Evolutionary conservation across 2,329 filamentous ascomycete genomes (phyloP).

Genomic region (Fusarium verrucosum): DNA sequence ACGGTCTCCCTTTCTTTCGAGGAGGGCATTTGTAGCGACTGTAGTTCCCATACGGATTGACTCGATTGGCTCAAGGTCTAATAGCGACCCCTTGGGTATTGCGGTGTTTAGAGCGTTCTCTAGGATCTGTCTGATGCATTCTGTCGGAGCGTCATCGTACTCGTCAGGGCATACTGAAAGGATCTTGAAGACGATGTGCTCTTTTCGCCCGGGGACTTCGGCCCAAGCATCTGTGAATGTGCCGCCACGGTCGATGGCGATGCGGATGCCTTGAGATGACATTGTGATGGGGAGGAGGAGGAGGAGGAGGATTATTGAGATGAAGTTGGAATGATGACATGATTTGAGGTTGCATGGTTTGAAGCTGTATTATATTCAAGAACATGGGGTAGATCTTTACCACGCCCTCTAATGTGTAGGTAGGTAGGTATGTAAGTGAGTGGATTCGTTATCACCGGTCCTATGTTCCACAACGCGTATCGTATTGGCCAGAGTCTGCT

Average conservation of each 20-base stretch:
- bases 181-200: conserved; percentile 42
- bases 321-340: not conserved
- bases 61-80: conserved; percentile 57
- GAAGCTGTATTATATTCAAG: conserved; percentile 30
- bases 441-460: not conserved
- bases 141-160: conserved; percentile 77
- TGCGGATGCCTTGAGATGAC: conserved; percentile 40
- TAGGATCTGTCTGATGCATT: conserved; percentile 69
- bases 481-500: conserved; percentile 8
- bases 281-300: conserved; percentile 3
- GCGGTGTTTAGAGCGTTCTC: conserved; percentile 47
- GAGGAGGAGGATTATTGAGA: not conserved
- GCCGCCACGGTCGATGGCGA: conserved; percentile 44
- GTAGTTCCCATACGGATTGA: conserved; percentile 85
- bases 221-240: conserved; percentile 45
- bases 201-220: conserved; percentile 29
- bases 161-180: conserved; percentile 70
- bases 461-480: too few relatives aligned
- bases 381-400: not conserved
- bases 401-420: conserved; percentile 2
- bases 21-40: conserved; percentile 79
- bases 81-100: conserved; percentile 47
- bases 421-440: conserved; percentile 24
- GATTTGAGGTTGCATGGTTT: not conserved
- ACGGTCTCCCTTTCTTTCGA: conserved; percentile 77